Conservation (phyloP, 352 stramenopile genomes). For the Globisporangium ultimum region DNA sequence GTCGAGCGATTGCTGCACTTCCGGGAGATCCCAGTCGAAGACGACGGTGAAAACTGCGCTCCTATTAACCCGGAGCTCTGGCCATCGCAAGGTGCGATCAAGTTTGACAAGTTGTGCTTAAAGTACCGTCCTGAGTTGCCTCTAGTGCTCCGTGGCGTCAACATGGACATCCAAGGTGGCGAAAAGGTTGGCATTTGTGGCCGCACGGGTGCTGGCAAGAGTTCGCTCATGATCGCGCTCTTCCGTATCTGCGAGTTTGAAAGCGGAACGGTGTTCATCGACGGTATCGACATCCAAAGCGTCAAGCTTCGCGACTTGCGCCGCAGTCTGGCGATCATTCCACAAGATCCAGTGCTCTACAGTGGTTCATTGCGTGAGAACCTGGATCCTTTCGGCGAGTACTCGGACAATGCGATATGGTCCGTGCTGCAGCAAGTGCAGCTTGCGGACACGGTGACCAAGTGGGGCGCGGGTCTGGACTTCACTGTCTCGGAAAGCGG, state of each 20-base stretch:
- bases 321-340: too few species aligned
- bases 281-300: not conserved
- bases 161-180: too few species aligned
- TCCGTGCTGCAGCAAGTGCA: not conserved
- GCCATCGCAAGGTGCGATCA: conserved; percentile 15
- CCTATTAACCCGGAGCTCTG: not conserved
- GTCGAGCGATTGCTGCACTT: too few species aligned
- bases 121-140: conserved; percentile 21
- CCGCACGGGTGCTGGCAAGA: too few species aligned
- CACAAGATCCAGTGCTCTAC: not conserved
- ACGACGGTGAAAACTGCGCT: too few species aligned
- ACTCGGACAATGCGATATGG: not conserved
- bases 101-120: conserved; percentile 27
- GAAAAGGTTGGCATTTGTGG: too few species aligned
- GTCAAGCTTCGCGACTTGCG: not conserved
- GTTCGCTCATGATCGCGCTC: too few species aligned
- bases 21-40: too few species aligned
- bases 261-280: not conserved
- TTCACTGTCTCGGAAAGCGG: too few species aligned
- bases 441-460: not conserved
- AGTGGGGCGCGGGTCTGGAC: not conserved
- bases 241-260: too few species aligned
- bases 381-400: not conserved
- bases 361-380: not conserved
- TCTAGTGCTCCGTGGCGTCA: too few species aligned